A percentile compares a stretch with the other conserved stretches of the same genome.
phyloP scores from a whole-genome alignment of 2,329 filamentous ascomycete species.

The Penicillium vulpinum region DNA sequence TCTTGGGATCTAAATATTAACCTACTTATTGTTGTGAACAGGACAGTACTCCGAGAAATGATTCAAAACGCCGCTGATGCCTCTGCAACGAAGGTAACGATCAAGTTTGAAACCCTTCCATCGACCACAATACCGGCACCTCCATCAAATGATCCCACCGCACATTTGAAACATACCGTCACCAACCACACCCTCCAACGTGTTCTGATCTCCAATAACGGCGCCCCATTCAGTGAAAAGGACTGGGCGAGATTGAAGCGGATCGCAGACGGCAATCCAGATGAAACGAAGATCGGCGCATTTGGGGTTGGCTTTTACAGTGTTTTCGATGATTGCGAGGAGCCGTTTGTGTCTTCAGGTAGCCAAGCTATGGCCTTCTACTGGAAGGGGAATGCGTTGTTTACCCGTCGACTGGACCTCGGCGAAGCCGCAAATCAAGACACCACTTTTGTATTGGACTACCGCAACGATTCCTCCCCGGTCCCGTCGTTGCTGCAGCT shows the following conservation, averaged over 20 bases:
- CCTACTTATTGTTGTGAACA: constrained; percentile 15
- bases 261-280: constrained; percentile 98
- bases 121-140: constrained; percentile 74
- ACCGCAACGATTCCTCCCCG: constrained; percentile 83
- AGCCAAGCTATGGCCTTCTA: constrained; percentile 96
- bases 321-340: constrained; percentile 96
- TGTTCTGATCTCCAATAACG: constrained; percentile 90
- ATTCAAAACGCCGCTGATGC: constrained; percentile 99
- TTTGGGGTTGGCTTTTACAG: constrained; percentile 99
- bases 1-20: constrained; percentile 15
- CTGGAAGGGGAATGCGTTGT: constrained; percentile 98
- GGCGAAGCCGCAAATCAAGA: constrained; percentile 65
- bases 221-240: constrained; percentile 79
- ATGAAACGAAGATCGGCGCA: constrained; percentile 98
- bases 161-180: constrained; percentile 77
- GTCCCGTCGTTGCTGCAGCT: constrained; percentile 83
- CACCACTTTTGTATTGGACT: constrained; percentile 93
- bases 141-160: constrained; percentile 63
- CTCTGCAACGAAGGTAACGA: constrained; percentile 81
- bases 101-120: constrained; percentile 88
- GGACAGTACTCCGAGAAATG: constrained; percentile 76
- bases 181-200: constrained; percentile 82
- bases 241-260: constrained; percentile 94
- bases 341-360: constrained; percentile 93
- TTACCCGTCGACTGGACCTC: constrained; percentile 80